Conservation (phyloP, 768 basidiomycete species). For the Amanita brunnescens region DNA sequence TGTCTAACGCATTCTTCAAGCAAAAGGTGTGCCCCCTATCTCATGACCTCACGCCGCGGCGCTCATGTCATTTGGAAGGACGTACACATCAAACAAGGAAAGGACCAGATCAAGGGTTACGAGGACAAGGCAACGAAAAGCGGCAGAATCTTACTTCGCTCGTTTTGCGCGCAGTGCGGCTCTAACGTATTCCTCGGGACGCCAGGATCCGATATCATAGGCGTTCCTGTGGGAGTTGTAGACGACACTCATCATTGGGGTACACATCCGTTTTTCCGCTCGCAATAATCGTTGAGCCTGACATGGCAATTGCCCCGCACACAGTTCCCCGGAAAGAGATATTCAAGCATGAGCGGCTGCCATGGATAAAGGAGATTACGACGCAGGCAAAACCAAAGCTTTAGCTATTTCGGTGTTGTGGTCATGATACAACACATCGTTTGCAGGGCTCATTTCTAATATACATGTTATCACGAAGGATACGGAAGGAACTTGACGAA, state of each 20-base stretch:
- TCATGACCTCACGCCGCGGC: not conserved
- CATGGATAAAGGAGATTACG: slow-evolving; percentile 18
- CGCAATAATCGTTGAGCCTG: too few species aligned
- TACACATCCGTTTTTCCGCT: slow-evolving; percentile 7
- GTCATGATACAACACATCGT: not conserved
- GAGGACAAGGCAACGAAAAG: slow-evolving; percentile 18
- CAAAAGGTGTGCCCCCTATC: slow-evolving; percentile 13
- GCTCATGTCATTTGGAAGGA: slow-evolving; percentile 9
- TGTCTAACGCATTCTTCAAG: slow-evolving; percentile 24
- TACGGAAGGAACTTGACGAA: slow-evolving; percentile 2
- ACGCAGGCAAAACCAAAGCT: slow-evolving; percentile 9
- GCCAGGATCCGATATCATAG: slow-evolving; percentile 13
- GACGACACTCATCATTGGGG: slow-evolving; percentile 18
- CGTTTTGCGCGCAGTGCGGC: slow-evolving; percentile 25
- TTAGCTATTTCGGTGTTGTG: not conserved
- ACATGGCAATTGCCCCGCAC: not conserved
- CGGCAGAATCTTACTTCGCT: slow-evolving; percentile 18
- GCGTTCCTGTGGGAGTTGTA: slow-evolving; percentile 17
- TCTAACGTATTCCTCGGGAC: slow-evolving; percentile 18
- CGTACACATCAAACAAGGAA: slow-evolving; percentile 17
- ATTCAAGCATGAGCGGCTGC: slow-evolving; percentile 7
- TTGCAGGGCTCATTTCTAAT: too few species aligned
- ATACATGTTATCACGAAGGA: not conserved
- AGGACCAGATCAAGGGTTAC: slow-evolving; percentile 16
- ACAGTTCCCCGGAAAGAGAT: slow-evolving; percentile 17